Percentiles rank a stretch among this genome's conserved stretches.
Evolutionary conservation across 208 protist species (phyloP).

Genomic region (Leishmania lainsoni): DNA sequence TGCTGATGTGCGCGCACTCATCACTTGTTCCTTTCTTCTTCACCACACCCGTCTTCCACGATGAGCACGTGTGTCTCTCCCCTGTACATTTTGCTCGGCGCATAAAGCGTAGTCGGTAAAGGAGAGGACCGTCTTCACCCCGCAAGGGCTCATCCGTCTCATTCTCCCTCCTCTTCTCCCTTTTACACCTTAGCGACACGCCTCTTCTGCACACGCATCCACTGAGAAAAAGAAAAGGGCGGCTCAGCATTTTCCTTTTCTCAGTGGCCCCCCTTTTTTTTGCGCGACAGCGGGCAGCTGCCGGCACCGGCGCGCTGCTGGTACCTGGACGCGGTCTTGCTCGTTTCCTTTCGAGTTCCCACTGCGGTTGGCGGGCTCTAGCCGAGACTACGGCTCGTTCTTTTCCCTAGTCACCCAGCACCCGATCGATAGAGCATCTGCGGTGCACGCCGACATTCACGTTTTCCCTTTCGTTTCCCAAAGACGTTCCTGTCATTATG

Average conservation of each 20-base stretch:
- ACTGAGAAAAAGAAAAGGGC: background rate
- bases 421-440: background rate
- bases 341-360: background rate
- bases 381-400: background rate
- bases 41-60: background rate
- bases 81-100: too few species aligned
- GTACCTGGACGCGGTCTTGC: background rate
- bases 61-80: background rate
- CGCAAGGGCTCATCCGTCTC: background rate
- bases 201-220: background rate
- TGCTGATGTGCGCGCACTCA: background rate
- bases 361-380: background rate
- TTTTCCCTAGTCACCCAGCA: background rate
- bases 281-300: background rate
- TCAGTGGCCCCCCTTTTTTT: background rate
- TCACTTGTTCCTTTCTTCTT: background rate
- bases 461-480: background rate
- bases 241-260: background rate
- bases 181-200: too few species aligned
- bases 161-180: background rate
- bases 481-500: slow-evolving; percentile 27
- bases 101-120: background rate
- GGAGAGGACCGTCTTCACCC: background rate
- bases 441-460: background rate
- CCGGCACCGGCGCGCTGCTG: background rate